Conservation (phyloP, 2,329 filamentous ascomycete species). For the Fusarium piperis region DNA sequence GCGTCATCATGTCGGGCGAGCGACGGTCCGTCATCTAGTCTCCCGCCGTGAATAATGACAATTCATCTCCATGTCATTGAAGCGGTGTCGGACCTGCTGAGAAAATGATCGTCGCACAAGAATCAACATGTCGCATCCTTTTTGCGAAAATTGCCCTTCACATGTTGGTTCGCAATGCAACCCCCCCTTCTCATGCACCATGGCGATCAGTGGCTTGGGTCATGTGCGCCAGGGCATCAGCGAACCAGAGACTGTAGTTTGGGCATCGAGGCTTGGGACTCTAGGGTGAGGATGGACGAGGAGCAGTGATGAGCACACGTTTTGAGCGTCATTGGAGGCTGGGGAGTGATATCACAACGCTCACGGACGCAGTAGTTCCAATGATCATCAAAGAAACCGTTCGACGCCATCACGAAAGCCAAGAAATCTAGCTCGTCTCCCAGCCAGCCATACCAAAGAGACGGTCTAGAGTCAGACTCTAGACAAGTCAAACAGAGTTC, state of each 20-base stretch:
- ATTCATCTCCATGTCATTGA: not conserved
- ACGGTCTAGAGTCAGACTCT: not conserved
- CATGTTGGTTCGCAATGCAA: constrained; percentile 19
- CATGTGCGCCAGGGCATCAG: constrained; percentile 9
- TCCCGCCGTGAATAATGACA: not conserved
- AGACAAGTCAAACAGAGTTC: not conserved
- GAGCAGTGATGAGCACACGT: not conserved
- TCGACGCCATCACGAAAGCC: not conserved
- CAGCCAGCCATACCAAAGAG: not conserved
- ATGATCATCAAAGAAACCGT: not conserved
- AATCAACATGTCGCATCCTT: constrained; percentile 3
- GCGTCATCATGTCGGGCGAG: not conserved
- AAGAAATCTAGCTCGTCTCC: not conserved
- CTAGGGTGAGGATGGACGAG: not conserved
- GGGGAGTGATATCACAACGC: not conserved
- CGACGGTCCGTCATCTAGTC: not conserved
- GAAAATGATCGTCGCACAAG: not conserved
- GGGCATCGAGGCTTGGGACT: not conserved
- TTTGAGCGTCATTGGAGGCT: not conserved
- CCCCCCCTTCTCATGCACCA: constrained; percentile 21
- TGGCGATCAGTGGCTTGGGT: constrained; percentile 34
- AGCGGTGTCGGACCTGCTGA: constrained; percentile 7
- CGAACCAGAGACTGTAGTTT: constrained; percentile 6
- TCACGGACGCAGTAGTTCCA: not conserved
- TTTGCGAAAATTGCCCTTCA: constrained; percentile 27